These are phyloP conservation scores for Pseudofabraea citricarpa DNA, from an alignment of 2,329 filamentous ascomycete genomes.

Conservation along the genomic window DNA sequence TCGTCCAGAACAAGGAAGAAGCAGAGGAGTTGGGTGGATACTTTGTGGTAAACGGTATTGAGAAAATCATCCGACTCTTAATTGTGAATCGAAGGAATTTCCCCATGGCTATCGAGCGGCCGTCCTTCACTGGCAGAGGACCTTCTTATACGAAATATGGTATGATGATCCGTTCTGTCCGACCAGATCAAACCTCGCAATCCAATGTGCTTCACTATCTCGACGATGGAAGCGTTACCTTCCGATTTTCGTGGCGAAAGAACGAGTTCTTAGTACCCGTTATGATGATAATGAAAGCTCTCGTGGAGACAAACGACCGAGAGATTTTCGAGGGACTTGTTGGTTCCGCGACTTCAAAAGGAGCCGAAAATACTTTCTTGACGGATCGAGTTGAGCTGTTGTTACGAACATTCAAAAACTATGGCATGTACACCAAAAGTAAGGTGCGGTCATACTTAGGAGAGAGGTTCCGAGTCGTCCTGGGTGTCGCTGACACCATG, in stretches of 20 bases:
- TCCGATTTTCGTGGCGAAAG: slow-evolving; percentile 97
- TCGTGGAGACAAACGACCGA: slow-evolving; percentile 92
- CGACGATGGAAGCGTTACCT: slow-evolving; percentile 91
- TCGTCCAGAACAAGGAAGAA: slow-evolving; percentile 88
- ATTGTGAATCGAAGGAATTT: slow-evolving; percentile 89
- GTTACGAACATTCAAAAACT: slow-evolving; percentile 88
- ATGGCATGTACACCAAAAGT: slow-evolving; percentile 74
- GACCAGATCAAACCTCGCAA: slow-evolving; percentile 96
- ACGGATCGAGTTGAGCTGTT: slow-evolving; percentile 91
- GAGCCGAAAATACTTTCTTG: slow-evolving; percentile 83
- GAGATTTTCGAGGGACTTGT: slow-evolving; percentile 95
- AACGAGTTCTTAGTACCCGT: slow-evolving; percentile 94
- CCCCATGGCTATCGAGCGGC: slow-evolving; percentile 88
- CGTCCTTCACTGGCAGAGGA: slow-evolving; percentile 85
- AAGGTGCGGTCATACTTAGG: slow-evolving; percentile 85
- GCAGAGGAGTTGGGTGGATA: slow-evolving; percentile 95
- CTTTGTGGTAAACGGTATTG: slow-evolving; percentile 95
- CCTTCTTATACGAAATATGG: slow-evolving; percentile 83
- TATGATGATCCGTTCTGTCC: slow-evolving; percentile 85
- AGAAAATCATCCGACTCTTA: slow-evolving; percentile 92
- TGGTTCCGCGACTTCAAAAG: slow-evolving; percentile 70
- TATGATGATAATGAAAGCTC: slow-evolving; percentile 93
- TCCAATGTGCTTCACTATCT: slow-evolving; percentile 97
- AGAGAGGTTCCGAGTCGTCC: slow-evolving; percentile 82
- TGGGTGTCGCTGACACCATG: slow-evolving; percentile 79